Percentiles rank a stretch among this genome's conserved stretches.
These are phyloP conservation scores for Amphicarpaea edgeworthii DNA, from an alignment of 306 rosid species.

Conservation along the genomic window DNA sequence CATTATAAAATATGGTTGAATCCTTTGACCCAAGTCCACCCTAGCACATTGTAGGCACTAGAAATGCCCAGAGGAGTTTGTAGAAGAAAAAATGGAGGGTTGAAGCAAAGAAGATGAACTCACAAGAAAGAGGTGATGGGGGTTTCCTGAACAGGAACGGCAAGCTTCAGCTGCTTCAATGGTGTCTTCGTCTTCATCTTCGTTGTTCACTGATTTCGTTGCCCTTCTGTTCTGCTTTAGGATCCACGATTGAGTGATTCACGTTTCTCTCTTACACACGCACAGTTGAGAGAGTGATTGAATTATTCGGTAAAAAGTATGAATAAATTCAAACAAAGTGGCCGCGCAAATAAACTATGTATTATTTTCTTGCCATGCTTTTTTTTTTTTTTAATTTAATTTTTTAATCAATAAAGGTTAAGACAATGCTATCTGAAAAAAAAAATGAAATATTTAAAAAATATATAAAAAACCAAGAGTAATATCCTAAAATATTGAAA, in stretches of 20 bases:
- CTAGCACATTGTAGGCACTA: no score
- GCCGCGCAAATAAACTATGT: slow-evolving; percentile 52
- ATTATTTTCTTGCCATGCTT: slow-evolving; percentile 7
- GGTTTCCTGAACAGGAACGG: slow-evolving; percentile 87
- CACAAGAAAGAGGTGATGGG: slow-evolving; percentile 83
- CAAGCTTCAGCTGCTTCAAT: slow-evolving; percentile 85
- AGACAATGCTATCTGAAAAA: no score
- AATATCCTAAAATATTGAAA: no score
- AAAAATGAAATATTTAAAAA: no score
- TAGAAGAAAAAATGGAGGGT: neutral
- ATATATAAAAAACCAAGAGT: no score
- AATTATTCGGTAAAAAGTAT: neutral
- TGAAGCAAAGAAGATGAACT: slow-evolving; percentile 32
- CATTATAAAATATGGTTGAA: no score
- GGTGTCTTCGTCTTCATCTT: slow-evolving; percentile 90
- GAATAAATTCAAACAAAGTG: slow-evolving; percentile 57
- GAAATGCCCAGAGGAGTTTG: no score
- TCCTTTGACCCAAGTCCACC: no score
- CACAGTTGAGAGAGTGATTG: neutral
- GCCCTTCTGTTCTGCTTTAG: no score
- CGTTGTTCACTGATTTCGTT: neutral
- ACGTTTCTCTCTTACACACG: slow-evolving; percentile 3
- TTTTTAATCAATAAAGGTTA: no score
- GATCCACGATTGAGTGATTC: neutral
- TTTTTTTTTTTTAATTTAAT: no score